Evolutionary conservation across 2,329 filamentous ascomycete species (phyloP).

Genomic region (Diaporthe longicolla): DNA sequence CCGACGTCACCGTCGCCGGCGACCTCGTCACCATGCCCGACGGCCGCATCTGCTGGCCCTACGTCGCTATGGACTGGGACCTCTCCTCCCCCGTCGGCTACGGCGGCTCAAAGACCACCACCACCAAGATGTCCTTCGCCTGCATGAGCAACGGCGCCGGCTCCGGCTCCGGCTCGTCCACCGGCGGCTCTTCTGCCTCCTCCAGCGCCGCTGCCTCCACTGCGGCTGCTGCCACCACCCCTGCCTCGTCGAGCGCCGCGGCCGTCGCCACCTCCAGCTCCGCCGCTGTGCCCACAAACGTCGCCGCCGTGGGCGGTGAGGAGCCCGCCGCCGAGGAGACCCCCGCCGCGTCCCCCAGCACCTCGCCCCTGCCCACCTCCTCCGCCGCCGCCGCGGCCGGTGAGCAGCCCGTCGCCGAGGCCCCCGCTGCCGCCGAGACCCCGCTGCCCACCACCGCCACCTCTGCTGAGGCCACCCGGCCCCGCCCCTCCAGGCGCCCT

Average conservation of each 20-base stretch:
- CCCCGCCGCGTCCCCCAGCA: not conserved
- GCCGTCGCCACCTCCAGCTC: not conserved
- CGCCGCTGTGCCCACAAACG: not conserved
- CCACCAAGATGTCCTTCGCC: constrained; percentile 67
- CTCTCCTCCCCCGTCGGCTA: constrained; percentile 46
- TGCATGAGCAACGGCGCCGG: constrained; percentile 53
- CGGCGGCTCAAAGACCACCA: constrained; percentile 49
- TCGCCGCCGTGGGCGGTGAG: not conserved
- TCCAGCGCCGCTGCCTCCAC: no score
- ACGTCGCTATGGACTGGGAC: constrained; percentile 69
- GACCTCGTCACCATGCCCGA: constrained; percentile 74
- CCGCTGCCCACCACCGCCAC: not conserved
- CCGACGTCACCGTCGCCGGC: constrained; percentile 70
- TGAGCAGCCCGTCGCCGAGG: not conserved
- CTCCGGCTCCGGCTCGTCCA: constrained; percentile 3
- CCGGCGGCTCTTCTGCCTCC: no score
- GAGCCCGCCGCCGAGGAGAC: not conserved
- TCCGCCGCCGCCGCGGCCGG: not conserved
- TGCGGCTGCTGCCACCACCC: not conserved
- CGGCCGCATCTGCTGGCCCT: constrained; percentile 73
- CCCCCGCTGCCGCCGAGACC: not conserved
- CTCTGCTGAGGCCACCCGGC: not conserved
- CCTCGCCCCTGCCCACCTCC: constrained; percentile 14
- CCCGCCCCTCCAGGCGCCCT: not conserved
- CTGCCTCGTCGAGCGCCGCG: not conserved